Percentiles rank a stretch among this genome's conserved stretches.
These are phyloP conservation scores for Teratosphaeria viscida DNA, from an alignment of 2,329 filamentous ascomycete genomes.

Conservation along the genomic window DNA sequence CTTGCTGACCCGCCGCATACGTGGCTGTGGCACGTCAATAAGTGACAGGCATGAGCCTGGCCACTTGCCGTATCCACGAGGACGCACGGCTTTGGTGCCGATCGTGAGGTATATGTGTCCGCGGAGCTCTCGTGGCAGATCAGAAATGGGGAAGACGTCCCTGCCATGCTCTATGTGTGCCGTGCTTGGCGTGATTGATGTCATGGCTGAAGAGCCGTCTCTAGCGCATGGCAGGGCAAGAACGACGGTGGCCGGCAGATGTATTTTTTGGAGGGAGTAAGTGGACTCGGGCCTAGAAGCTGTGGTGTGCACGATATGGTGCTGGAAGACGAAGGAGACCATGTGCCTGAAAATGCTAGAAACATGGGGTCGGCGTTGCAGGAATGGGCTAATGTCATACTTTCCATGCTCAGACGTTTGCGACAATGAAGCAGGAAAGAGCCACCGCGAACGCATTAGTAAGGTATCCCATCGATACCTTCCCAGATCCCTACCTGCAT, in stretches of 20 bases:
- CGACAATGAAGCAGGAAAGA: no score
- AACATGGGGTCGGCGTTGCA: no score
- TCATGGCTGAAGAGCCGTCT: background rate
- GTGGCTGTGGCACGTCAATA: background rate
- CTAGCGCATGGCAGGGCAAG: background rate
- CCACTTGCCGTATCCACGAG: background rate
- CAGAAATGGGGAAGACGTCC: background rate
- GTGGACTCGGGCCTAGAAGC: no score
- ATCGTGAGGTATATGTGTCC: background rate
- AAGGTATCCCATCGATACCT: background rate
- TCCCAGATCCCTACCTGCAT: background rate
- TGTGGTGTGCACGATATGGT: no score
- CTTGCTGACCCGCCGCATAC: background rate
- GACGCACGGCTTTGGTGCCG: background rate
- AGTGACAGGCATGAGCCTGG: background rate
- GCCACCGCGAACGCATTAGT: no score
- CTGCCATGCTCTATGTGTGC: background rate
- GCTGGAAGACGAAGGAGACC: no score
- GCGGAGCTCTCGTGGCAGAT: background rate
- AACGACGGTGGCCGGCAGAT: background rate
- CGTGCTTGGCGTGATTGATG: background rate
- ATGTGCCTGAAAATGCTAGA: no score
- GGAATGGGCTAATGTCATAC: no score
- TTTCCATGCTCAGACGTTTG: no score
- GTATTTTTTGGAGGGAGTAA: no score